Base-by-base conservation (phyloP, 164 flowering plant species). In the Berberis vulgaris region DNA sequence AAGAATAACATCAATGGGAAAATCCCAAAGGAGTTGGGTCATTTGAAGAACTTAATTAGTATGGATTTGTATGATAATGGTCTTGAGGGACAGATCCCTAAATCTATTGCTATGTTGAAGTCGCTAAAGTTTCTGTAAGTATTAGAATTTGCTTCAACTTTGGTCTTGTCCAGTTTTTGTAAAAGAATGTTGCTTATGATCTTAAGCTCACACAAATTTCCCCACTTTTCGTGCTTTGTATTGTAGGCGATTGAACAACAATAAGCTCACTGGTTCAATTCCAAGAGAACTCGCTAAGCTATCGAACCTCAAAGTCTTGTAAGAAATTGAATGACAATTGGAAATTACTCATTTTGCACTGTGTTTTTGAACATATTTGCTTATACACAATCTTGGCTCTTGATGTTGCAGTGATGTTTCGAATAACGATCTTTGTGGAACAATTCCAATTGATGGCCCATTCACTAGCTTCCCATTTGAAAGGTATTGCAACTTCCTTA, bases 371-470 rank as follows among this genome's bases (percentile, higher is more conserved):
- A 10, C 1, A 57, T 67, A 8, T 64, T 59, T 65, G 54, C 41
- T 57, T 55, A 41, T 67, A 55, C 45, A 41, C 43, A 5, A 43
- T 45, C 57, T 2, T 52, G n/a, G 13, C 41, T 47, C 26, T 64
- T 43, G 7, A 47, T 72, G 41, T 69, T 80, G 80, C 85, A 89
- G 97, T 68, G 97, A 89, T 81, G 87, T 89, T 60, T 87, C 91
- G 10, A 77, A 79, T 67, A 89, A 87, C 64, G 77, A 83, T 72
- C 83, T 89, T 1, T 87, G 97, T 52, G 94, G 97, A 69, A 89
- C 94, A 53, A 84, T 89, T 59, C 94, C 97, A 2, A 80, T 81
- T 44, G 91, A 83, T 68, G 97, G 97, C 2, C 88, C 94, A 1
- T 89, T 87, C 56, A 66, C 54, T 4, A 79, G 67, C 43, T 89